Evolutionary conservation across 176 grass and related monocot species (phyloP).

Genomic region (sorghum (Sorghum bicolor)): DNA sequence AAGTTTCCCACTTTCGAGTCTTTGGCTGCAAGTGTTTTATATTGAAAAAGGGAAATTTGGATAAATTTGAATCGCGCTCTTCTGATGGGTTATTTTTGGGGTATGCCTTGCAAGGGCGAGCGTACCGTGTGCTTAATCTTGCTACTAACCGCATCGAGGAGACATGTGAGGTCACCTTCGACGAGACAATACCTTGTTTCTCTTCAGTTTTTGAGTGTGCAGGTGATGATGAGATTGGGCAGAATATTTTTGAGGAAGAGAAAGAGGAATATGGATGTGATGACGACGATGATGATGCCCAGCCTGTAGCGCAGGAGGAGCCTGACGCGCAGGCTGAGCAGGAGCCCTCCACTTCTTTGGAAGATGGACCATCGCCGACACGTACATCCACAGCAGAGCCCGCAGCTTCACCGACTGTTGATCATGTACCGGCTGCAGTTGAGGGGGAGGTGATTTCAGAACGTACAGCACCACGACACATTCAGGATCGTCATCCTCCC

Average conservation of each 20-base stretch:
- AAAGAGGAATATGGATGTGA: not conserved
- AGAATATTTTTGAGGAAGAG: not conserved
- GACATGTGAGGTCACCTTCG: no score
- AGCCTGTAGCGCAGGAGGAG: not conserved
- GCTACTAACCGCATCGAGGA: no score
- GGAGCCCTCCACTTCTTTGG: not conserved
- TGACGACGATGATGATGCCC: not conserved
- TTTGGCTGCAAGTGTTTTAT: no score
- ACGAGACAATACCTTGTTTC: no score
- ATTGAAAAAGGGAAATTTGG: no score
- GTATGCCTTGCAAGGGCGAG: no score
- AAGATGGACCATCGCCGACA: not conserved
- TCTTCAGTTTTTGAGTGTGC: not conserved
- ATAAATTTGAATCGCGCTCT: no score
- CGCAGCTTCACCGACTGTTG: not conserved
- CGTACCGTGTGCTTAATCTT: no score
- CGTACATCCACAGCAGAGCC: not conserved
- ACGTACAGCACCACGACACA: not conserved
- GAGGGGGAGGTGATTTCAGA: not conserved
- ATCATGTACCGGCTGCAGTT: not conserved
- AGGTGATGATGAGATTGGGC: slow-evolving; percentile 1
- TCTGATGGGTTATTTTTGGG: no score
- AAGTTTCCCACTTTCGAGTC: no score
- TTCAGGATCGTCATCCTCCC: not conserved
- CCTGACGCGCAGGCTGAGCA: not conserved